Base-by-base conservation (phyloP, 2,329 filamentous ascomycete genomes). In the Coleophoma cylindrospora region DNA sequence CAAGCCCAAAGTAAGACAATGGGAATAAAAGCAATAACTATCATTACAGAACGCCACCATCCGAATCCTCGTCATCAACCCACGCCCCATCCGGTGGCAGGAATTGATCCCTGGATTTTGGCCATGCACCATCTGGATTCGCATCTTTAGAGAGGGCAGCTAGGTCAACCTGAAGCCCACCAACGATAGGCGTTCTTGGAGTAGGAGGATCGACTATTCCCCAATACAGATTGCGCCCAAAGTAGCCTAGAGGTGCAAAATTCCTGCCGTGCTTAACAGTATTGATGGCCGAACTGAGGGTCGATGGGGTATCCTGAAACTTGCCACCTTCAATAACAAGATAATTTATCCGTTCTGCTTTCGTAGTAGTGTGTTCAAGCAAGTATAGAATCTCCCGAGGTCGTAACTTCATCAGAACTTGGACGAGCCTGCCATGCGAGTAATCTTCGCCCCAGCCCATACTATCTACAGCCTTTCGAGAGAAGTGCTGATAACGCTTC, bases 361-460 rank as follows among this genome's bases (percentile, higher is more conserved):
- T 64, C 10, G 59, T 63, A 10, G 38, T 55, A 9, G 62, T 64
- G 40, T 61, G 51, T 36, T 64, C 61, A 21, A 59, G 52, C 1
- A 64, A 55, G 40, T 64, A 56, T 2, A 64, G 48, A 10, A 64
- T 43, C 37, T 62, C 61, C 4, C 50, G 51, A 3, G 62, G 62
- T 14, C 50, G 53, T 12, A 61, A 52, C 47, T 63, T 63, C 48
- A 62, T 57, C 27, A 64, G 57, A 45, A 57, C 57, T 3, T 54
- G 45, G 7, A 64, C 51, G 1, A 64, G 51, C 3, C 48, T 45
- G 19, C 54, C 52, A 45, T 64, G 59, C 13, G 55, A 51, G n/a
- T 48, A 52, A 21, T 57, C 61, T 34, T 61, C 50, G 27, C 62
- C 62, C 62, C 62, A 64, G n/a, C 56, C 61, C 6, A 64, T 54